These are phyloP conservation scores for Setaria viridis DNA, from an alignment of 202 grass and related monocot genomes.

Conservation along the genomic window DNA sequence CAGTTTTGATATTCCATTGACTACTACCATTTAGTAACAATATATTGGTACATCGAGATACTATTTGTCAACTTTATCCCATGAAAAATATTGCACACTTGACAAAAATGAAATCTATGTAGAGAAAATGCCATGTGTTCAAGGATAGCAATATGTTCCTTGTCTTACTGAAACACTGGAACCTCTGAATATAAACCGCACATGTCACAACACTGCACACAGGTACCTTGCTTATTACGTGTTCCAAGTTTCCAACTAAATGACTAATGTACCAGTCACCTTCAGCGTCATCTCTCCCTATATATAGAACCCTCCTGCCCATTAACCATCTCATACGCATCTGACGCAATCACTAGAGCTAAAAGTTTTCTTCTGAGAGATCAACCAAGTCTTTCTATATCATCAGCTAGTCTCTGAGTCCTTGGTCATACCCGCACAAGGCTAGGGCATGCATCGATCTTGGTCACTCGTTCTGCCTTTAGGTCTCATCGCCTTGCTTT, in stretches of 20 bases:
- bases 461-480: conserved; percentile 21
- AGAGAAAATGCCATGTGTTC: not conserved
- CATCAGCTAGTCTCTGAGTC: too few relatives aligned
- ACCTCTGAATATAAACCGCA: not conserved
- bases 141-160: not conserved
- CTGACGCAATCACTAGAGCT: not conserved
- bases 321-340: not conserved
- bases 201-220: not conserved
- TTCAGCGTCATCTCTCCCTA: not conserved
- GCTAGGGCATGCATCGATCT: conserved; percentile 26
- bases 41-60: not conserved
- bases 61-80: not conserved
- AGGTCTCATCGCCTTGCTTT: conserved; percentile 9
- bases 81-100: not conserved
- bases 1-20: not conserved
- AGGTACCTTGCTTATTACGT: not conserved
- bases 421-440: too few relatives aligned
- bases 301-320: not conserved
- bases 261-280: not conserved
- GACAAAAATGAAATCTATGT: too few relatives aligned
- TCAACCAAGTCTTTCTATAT: not conserved
- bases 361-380: not conserved
- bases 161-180: not conserved
- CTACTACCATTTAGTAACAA: not conserved
- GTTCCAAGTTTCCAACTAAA: not conserved